These are phyloP conservation scores for Fusarium floridanum DNA, from an alignment of 2,329 filamentous ascomycete genomes.

Conservation along the genomic window DNA sequence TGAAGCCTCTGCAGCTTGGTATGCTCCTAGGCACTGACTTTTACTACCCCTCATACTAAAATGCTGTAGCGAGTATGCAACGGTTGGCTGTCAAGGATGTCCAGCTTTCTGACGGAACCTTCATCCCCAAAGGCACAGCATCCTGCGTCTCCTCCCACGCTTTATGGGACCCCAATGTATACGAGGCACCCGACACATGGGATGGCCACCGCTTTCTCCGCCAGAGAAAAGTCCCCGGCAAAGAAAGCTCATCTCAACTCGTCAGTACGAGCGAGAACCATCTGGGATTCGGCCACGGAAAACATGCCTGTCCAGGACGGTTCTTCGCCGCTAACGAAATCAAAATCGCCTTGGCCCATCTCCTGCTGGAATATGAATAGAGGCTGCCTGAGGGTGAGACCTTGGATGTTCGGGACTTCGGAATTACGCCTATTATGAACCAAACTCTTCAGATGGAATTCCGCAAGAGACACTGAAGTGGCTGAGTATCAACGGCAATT, in stretches of 20 bases:
- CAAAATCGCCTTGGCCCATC: not conserved
- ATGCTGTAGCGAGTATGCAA: not conserved
- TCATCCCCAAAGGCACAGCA: constrained; percentile 18
- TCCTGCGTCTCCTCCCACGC: not conserved
- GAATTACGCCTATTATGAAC: not conserved
- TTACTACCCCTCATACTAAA: fast-evolving
- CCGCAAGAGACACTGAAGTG: not conserved
- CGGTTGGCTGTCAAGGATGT: not conserved
- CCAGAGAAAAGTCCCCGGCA: not conserved
- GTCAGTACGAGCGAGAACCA: not conserved
- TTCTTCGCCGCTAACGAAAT: constrained; percentile 2
- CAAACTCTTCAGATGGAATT: constrained; percentile 1
- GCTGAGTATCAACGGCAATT: not conserved
- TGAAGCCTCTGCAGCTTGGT: constrained; percentile 57
- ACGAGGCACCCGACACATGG: constrained; percentile 47
- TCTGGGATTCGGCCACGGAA: not conserved
- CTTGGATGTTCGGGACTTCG: not conserved
- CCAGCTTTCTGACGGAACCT: constrained; percentile 17
- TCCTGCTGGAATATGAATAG: not conserved
- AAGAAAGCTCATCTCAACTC: not conserved
- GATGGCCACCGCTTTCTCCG: constrained; percentile 53
- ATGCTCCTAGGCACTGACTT: not conserved
- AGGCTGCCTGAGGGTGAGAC: not conserved
- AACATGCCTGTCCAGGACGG: not conserved
- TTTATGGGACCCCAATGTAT: not conserved